Evolutionary conservation across 164 flowering plant genomes (phyloP).

Genomic region (Stephania yunnanensis): DNA sequence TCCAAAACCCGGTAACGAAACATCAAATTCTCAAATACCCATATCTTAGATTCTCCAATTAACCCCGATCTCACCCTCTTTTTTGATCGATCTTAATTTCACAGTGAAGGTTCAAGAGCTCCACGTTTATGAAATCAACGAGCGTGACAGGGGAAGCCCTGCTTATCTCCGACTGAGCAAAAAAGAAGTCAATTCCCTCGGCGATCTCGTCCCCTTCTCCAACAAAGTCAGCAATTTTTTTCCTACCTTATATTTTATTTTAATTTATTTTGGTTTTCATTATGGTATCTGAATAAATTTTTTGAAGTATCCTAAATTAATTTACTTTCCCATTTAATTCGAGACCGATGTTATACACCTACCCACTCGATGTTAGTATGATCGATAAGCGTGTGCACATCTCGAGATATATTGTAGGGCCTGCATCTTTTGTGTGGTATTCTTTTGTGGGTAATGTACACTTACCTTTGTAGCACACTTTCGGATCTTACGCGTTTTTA

Average conservation of each 20-base stretch:
- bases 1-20: conserved; percentile 25
- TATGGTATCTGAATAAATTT: background rate
- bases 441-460: too few species aligned
- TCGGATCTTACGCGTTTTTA: too few species aligned
- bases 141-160: conserved; percentile 66
- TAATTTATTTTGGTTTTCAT: too few species aligned
- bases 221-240: conserved; percentile 33
- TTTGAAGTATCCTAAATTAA: too few species aligned
- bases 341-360: too few species aligned
- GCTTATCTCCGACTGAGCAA: conserved; percentile 51
- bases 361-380: too few species aligned
- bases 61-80: background rate
- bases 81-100: background rate
- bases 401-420: too few species aligned
- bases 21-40: background rate
- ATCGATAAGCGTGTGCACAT: too few species aligned
- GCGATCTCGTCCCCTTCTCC: conserved; percentile 64
- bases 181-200: conserved; percentile 43
- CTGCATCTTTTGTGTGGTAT: too few species aligned
- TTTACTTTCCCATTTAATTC: too few species aligned
- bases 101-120: conserved; percentile 52
- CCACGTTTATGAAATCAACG: conserved; percentile 62
- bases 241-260: too few species aligned
- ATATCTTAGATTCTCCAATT: background rate
- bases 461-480: too few species aligned